A percentile compares a stretch with the other conserved stretches of the same genome.
phyloP scores from a whole-genome alignment of 1,139 yeast genomes.

The Candida smagusa region DNA sequence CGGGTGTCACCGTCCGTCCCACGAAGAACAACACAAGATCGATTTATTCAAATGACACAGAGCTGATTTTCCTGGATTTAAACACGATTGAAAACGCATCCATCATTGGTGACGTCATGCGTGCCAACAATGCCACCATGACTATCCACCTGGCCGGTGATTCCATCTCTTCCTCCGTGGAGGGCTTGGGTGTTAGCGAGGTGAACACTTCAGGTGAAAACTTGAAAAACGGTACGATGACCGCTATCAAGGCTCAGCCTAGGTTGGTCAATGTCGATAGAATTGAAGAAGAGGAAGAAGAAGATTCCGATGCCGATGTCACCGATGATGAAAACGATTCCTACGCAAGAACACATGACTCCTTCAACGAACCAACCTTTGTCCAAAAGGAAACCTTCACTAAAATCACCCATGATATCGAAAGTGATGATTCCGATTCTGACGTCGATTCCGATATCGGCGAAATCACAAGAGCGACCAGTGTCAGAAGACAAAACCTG shows the following conservation, averaged over 20 bases:
- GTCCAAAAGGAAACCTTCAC: no score
- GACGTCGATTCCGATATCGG: constrained; percentile 50
- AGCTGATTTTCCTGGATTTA: constrained; percentile 51
- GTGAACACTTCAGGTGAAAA: constrained; percentile 6
- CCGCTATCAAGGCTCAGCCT: constrained; percentile 72
- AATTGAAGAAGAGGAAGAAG: constrained; percentile 51
- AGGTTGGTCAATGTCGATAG: constrained; percentile 56
- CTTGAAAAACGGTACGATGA: constrained; percentile 37
- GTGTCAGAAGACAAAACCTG: constrained; percentile 22
- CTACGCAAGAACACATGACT: background rate
- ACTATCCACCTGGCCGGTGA: background rate
- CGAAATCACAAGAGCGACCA: constrained; percentile 44
- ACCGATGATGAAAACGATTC: constrained; percentile 14
- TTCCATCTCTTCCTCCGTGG: constrained; percentile 1
- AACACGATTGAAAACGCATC: constrained; percentile 54
- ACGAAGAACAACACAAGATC: constrained; percentile 45
- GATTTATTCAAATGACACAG: constrained; percentile 48
- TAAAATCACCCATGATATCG: background rate
- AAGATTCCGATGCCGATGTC: constrained; percentile 28
- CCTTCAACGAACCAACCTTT: no score
- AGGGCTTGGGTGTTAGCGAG: constrained; percentile 5
- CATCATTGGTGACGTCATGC: constrained; percentile 47
- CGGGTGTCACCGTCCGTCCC: constrained; percentile 80
- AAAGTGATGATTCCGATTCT: constrained; percentile 23
- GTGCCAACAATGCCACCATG: constrained; percentile 22